Evolutionary conservation across 768 basidiomycete species (phyloP), one percentile per base, ranked within the genome.

Genomic region (Pilatotrama ljubarskyi): DNA sequence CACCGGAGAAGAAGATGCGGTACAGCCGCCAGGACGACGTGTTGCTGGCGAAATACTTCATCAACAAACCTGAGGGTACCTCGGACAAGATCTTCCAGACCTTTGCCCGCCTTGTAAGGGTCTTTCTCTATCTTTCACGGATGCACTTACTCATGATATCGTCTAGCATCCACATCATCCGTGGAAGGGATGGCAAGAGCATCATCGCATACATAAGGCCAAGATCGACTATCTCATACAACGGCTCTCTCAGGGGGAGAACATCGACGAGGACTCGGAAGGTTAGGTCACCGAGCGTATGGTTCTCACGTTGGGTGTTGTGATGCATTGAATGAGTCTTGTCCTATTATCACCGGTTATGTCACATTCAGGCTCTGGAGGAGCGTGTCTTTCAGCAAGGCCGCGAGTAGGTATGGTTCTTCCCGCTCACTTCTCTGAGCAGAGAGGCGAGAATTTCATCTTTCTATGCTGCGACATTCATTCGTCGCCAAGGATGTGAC

Each of bases 101-200:
- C 0, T 94, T 94, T 72, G 92, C 84, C 13, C 80, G 86, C 57
- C 58, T 78, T 76, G 91, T 92, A 64, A 61, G 84, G 70, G 9
- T 15, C 7, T 3, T 15, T 40, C 62, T 51, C 22, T 59, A 38
- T 20, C 50, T 46, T 59, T 11, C 17, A 15, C 17, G 2, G 20
- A 14, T 5, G 20, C 35, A 17, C n/a, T 20, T 24, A 56, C 44
- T 55, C 3, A 60, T 24, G 14, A 6, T 37, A 25, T 10, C 17
- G 55, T 66, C 11, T 17, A 94, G 91, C 81, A 93, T 72, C 84
- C 91, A 1, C 90, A 93, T 69, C 92, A 94, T 76, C 92, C 92
- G 2, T 94, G 92, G 92, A 94, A 94, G 71, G 92, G 92, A 14
- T 94, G 92, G 92, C 92, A 94, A 72, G 92, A 94, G 67, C 92